A percentile compares a stretch with the other conserved stretches of the same genome.
These are phyloP conservation scores for Hymenoscyphus fructigenus DNA, from an alignment of 2,329 filamentous ascomycete genomes.

Conservation along the genomic window DNA sequence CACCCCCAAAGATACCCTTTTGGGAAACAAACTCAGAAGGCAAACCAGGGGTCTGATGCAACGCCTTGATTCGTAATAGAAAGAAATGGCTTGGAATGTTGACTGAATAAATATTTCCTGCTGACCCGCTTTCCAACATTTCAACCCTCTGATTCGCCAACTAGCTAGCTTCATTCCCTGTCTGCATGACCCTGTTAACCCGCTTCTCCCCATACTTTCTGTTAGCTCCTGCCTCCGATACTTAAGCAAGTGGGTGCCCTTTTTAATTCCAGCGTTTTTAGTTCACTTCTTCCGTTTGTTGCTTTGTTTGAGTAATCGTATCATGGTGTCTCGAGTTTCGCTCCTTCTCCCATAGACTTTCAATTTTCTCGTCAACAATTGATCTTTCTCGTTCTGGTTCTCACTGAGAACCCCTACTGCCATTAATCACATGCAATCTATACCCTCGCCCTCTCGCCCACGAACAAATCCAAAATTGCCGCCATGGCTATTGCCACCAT, in stretches of 20 bases:
- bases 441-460: not conserved
- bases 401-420: not conserved
- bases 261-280: not conserved
- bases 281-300: not conserved
- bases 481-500: not conserved
- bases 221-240: constrained; percentile 5
- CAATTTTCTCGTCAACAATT: not conserved
- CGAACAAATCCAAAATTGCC: not conserved
- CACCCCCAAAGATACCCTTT: not conserved
- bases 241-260: constrained; percentile 2
- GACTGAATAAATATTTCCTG: not conserved
- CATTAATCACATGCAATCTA: constrained; percentile 1
- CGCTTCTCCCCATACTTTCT: constrained; percentile 2
- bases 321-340: not conserved
- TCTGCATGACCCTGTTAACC: not conserved
- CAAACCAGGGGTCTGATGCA: not conserved
- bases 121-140: not conserved
- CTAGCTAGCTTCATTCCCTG: constrained; percentile 3
- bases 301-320: not conserved
- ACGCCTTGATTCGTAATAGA: not conserved
- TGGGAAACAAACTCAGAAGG: not conserved
- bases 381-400: not conserved
- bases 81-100: not conserved
- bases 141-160: not conserved
- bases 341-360: not conserved